A percentile compares a stretch with the other conserved stretches of the same genome.
phyloP scores from a whole-genome alignment of 345 rosid genomes.

The Acer yangbiense region DNA sequence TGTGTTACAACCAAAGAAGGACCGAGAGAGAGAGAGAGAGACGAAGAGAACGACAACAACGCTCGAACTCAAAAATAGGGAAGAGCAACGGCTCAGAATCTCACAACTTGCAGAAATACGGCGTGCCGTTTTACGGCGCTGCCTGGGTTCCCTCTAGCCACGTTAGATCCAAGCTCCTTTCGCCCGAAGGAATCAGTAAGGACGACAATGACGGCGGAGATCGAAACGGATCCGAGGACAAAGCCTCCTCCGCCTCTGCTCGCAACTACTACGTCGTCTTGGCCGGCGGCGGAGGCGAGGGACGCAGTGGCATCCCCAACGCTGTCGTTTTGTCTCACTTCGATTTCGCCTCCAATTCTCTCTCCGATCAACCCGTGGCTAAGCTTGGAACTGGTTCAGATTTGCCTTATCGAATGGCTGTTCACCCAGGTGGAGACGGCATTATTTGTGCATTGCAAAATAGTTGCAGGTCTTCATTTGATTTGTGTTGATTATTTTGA shows the following conservation, averaged over 20 bases:
- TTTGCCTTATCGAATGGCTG: constrained; percentile 83
- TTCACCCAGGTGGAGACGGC: constrained; percentile 81
- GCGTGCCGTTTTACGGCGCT: constrained; percentile 77
- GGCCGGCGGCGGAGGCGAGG: constrained; percentile 92
- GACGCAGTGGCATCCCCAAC: constrained; percentile 78
- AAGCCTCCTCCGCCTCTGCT: not conserved
- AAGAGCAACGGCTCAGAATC: not conserved
- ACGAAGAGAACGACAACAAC: too few species aligned
- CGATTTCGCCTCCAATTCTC: constrained; percentile 60
- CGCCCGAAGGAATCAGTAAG: constrained; percentile 20
- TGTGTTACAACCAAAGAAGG: too few species aligned
- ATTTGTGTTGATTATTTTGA: not conserved
- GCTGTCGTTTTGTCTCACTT: constrained; percentile 54
- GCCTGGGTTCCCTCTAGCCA: constrained; percentile 63
- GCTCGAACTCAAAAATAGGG: not conserved
- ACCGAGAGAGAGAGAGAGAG: too few species aligned
- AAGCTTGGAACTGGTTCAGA: constrained; percentile 57
- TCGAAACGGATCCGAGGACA: constrained; percentile 30
- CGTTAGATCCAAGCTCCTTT: constrained; percentile 38
- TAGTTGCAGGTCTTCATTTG: constrained; percentile 60
- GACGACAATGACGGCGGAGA: constrained; percentile 11
- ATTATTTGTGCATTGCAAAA: constrained; percentile 71
- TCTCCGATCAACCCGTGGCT: constrained; percentile 62
- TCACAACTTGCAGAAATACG: constrained; percentile 52
- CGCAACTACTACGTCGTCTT: constrained; percentile 50